phyloP scores from a whole-genome alignment of 75 land plant species.

The Sequoiadendron giganteum region DNA sequence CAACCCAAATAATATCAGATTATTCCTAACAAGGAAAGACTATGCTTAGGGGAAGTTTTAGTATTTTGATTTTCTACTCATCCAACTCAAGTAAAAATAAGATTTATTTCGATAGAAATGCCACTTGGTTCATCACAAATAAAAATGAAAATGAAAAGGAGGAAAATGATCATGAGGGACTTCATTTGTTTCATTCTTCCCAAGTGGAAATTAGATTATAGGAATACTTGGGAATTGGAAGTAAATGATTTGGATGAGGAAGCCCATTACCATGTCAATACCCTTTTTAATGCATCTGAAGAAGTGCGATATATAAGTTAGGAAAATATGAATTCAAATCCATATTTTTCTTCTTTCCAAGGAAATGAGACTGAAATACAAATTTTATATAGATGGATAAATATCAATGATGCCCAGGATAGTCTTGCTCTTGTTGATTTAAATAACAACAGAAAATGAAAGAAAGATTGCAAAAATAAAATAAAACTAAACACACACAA shows the following conservation, averaged over 20 bases:
- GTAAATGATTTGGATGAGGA: background rate
- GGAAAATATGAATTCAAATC: background rate
- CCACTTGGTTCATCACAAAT: background rate
- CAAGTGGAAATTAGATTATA: background rate
- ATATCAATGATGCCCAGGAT: background rate
- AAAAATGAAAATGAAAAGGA: background rate
- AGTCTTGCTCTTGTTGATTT: background rate
- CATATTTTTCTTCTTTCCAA: constrained; percentile 5
- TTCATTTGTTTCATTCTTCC: background rate
- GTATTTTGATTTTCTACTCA: background rate
- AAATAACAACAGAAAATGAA: too few relatives aligned
- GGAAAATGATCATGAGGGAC: background rate
- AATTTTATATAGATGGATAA: background rate
- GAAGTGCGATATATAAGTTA: constrained; percentile 5
- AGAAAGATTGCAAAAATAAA: too few relatives aligned
- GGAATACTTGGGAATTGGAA: background rate
- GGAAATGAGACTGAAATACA: background rate
- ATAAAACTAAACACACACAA: too few relatives aligned
- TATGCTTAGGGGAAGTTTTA: constrained; percentile 1
- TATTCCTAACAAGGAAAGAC: background rate
- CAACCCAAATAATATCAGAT: background rate
- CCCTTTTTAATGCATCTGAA: background rate
- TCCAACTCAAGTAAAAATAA: background rate
- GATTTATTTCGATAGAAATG: background rate
- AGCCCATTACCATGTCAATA: background rate